Percentiles rank a stretch among this genome's conserved stretches.
Conservation (phyloP, 306 rosid genomes). For the Cercis canadensis region DNA sequence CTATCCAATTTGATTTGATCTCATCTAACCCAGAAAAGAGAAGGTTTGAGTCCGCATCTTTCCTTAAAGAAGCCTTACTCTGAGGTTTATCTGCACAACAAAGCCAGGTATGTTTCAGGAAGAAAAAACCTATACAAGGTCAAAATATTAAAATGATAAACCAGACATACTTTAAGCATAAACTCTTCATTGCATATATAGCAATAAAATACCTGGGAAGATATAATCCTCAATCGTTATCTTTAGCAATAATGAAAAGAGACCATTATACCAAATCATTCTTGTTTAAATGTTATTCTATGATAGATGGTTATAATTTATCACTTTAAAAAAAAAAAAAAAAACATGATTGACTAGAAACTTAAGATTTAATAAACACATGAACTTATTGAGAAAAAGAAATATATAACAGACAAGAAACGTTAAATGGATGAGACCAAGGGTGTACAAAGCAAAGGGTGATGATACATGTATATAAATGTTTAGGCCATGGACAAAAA, state of each 20-base stretch:
- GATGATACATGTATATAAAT: constrained; percentile 11
- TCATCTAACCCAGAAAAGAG: constrained; percentile 35
- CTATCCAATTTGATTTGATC: constrained; percentile 45
- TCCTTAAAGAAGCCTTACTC: constrained; percentile 35
- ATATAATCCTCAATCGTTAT: neutral
- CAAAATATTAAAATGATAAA: neutral
- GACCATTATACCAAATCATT: constrained; percentile 12
- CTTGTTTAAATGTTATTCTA: constrained; percentile 10
- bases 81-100: constrained; percentile 53
- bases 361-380: neutral
- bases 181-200: neutral
- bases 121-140: constrained; percentile 31
- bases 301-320: constrained; percentile 10
- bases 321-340: neutral
- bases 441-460: constrained; percentile 1
- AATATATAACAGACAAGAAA: neutral
- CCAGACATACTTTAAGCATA: neutral
- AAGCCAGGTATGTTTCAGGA: constrained; percentile 41
- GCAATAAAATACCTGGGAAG: neutral
- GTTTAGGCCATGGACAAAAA: constrained; percentile 25
- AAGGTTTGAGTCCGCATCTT: constrained; percentile 49
- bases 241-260: constrained; percentile 10
- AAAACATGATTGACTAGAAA: constrained; percentile 10
- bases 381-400: constrained; percentile 16
- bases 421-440: neutral